Evolutionary conservation across 805 yeast genomes (phyloP), one percentile per base, ranked within the genome.

Genomic region (Pichia heedii): DNA sequence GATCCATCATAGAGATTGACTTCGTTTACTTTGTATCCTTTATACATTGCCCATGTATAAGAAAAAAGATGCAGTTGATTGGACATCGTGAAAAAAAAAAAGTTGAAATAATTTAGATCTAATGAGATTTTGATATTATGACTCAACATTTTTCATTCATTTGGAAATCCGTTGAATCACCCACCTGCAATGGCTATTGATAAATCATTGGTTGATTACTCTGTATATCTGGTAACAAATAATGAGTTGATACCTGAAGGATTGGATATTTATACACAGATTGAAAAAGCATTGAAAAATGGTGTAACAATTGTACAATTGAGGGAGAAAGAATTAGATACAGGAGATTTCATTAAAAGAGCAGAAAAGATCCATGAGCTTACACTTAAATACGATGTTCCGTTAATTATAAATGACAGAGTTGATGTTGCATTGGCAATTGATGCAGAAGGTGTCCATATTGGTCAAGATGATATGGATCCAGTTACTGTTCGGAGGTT

Each of bases 391-490:
- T 73, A 69, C 34, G 71, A 73, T 0, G 77, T 89, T 8, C 96
- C 96, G 0, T 66, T 88, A 50, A 75, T 88, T 29, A 87, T 88
- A 55, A 86, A 88, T 52, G 96, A 88, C 55, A 66, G 96, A 41
- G 73, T 86, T 3, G 97, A 88, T 56, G 86, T 89, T 12, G 96
- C 96, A 0, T 64, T 89, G 36, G 96, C 96, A 0, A 70, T 86
- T 44, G 93, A 75, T 52, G 95, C 95, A 2, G 96, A 86, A 50
- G 48, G 48, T 29, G 81, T 89, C 9, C 97, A 88, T 65, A 85
- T 88, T 19, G 97, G 97, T 0, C 96, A 88, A 60, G 88, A 81
- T 42, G 97, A 88, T 57, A 84, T 88, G 85, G 72, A 74, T 11
- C 77, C 77, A 2, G 54, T 54, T 1, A 52, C 70, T 33, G 93